A percentile compares a stretch with the other conserved stretches of the same genome.
phyloP scores from a whole-genome alignment of 1,284 basidiomycete species.

The Dichomitus squalens region DNA sequence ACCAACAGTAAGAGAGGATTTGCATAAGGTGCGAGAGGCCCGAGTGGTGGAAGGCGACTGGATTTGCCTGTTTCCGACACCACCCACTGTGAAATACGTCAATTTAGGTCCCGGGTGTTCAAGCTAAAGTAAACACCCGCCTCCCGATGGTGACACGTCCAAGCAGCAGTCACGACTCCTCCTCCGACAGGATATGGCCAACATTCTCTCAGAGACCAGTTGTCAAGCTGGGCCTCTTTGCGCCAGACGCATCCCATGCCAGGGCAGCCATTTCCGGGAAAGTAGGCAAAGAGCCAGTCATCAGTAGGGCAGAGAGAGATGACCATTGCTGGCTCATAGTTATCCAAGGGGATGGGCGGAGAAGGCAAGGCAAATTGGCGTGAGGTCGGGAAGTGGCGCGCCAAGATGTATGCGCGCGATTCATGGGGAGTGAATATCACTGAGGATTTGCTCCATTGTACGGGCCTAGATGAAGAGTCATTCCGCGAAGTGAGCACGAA shows the following conservation, averaged over 20 bases:
- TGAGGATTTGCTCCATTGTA: constrained; percentile 70
- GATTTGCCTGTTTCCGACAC: constrained; percentile 32
- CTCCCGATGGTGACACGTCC: constrained; percentile 63
- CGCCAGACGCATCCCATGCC: constrained; percentile 71
- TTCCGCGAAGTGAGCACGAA: not conserved
- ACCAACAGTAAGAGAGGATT: constrained; percentile 35
- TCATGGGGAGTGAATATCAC: constrained; percentile 69
- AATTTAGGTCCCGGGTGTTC: not conserved
- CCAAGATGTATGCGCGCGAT: constrained; percentile 58
- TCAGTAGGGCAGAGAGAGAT: constrained; percentile 61
- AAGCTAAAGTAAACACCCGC: constrained; percentile 37
- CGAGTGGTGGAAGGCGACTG: constrained; percentile 34
- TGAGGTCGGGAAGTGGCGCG: constrained; percentile 67
- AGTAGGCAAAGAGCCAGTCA: constrained; percentile 74
- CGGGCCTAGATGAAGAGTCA: constrained; percentile 45
- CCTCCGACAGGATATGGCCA: constrained; percentile 55
- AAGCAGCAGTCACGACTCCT: constrained; percentile 60
- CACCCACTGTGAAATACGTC: constrained; percentile 30
- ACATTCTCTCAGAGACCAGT: constrained; percentile 61
- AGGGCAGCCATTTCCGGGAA: constrained; percentile 55
- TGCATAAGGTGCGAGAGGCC: constrained; percentile 27
- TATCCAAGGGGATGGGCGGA: constrained; percentile 43
- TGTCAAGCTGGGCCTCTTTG: constrained; percentile 55
- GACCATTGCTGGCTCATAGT: constrained; percentile 63
- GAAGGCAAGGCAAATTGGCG: constrained; percentile 63